A percentile compares a stretch with the other conserved stretches of the same genome.
Conservation (phyloP, 2,329 filamentous ascomycete species). For the Fonsecaea monophora region DNA sequence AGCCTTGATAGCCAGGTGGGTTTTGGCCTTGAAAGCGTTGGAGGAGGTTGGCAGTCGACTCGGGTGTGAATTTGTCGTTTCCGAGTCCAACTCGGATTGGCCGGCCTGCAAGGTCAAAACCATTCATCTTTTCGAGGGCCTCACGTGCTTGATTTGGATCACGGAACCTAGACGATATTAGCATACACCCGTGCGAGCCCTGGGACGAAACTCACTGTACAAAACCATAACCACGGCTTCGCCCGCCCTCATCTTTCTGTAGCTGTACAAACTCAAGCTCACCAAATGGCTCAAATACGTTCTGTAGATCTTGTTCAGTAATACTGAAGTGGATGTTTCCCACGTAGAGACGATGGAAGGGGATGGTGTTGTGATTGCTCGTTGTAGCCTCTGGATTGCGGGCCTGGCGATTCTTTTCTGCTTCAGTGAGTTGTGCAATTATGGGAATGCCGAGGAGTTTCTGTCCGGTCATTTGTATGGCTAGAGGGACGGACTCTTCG, state of each 20-base stretch:
- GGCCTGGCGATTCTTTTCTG: constrained; percentile 98
- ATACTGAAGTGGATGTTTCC: constrained; percentile 99
- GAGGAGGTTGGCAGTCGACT: constrained; percentile 89
- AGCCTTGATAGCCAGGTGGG: constrained; percentile 74
- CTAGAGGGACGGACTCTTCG: constrained; percentile 90
- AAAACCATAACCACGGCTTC: constrained; percentile 95
- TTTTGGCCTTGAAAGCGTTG: constrained; percentile 87
- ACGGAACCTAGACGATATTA: constrained; percentile 70
- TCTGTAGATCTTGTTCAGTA: constrained; percentile 91
- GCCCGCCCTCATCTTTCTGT: constrained; percentile 90
- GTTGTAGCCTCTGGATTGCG: constrained; percentile 76
- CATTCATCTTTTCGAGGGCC: constrained; percentile 98
- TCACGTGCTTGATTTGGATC: constrained; percentile 90
- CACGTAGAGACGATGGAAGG: constrained; percentile 97
- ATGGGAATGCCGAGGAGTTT: constrained; percentile 98
- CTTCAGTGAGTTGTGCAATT: constrained; percentile 97
- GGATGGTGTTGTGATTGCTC: constrained; percentile 78
- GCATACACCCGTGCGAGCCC: constrained; percentile 36
- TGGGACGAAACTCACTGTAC: constrained; percentile 77
- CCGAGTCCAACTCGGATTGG: constrained; percentile 98
- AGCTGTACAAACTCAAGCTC: constrained; percentile 97
- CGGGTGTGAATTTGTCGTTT: constrained; percentile 99
- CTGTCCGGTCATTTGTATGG: constrained; percentile 97
- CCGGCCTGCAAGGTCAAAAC: constrained; percentile 95
- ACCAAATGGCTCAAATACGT: constrained; percentile 96